phyloP scores from a whole-genome alignment of 2,329 filamentous ascomycete genomes.

The Fusarium heterosporum region DNA sequence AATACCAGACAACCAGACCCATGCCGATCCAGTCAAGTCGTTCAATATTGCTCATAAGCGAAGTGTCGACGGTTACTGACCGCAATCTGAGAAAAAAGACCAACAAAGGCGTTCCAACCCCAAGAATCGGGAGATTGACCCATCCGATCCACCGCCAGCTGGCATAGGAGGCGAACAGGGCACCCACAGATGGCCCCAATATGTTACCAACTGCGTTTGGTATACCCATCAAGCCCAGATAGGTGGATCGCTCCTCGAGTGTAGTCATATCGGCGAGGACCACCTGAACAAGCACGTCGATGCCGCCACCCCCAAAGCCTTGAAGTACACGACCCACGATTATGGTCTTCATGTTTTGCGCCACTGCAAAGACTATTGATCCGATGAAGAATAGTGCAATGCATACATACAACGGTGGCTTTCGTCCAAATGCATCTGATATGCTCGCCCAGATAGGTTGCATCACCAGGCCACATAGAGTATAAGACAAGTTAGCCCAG shows the following conservation, averaged over 20 bases:
- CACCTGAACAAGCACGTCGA: conserved; percentile 17
- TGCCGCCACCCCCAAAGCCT: conserved; percentile 19
- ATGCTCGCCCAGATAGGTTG: conserved; percentile 24
- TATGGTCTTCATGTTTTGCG: conserved; percentile 11
- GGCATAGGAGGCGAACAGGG: conserved; percentile 6
- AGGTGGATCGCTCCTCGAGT: conserved; percentile 4
- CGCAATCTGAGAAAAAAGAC: conserved; percentile 22
- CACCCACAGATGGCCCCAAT: conserved; percentile 4
- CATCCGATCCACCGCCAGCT: conserved; percentile 28
- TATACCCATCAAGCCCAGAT: conserved; percentile 15
- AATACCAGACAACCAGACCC: conserved; percentile 8
- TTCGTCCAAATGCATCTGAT: conserved; percentile 22
- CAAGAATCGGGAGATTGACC: conserved; percentile 18
- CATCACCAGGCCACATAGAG: conserved; percentile 22
- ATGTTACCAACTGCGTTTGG: conserved; percentile 19
- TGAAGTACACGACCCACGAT: conserved; percentile 20
- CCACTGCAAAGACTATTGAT: conserved; percentile 16
- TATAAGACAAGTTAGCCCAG: conserved; percentile 21
- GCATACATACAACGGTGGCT: conserved; percentile 13
- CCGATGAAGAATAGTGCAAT: conserved; percentile 12
- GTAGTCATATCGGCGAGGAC: conserved; percentile 25
- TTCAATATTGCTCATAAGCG: conserved; percentile 2
- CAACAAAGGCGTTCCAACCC: conserved; percentile 7
- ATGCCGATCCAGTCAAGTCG: conserved; percentile 26
- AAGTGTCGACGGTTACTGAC: background rate